phyloP scores from a whole-genome alignment of 2,329 filamentous ascomycete genomes.

The Ophiocordyceps camponoti-leonardi region DNA sequence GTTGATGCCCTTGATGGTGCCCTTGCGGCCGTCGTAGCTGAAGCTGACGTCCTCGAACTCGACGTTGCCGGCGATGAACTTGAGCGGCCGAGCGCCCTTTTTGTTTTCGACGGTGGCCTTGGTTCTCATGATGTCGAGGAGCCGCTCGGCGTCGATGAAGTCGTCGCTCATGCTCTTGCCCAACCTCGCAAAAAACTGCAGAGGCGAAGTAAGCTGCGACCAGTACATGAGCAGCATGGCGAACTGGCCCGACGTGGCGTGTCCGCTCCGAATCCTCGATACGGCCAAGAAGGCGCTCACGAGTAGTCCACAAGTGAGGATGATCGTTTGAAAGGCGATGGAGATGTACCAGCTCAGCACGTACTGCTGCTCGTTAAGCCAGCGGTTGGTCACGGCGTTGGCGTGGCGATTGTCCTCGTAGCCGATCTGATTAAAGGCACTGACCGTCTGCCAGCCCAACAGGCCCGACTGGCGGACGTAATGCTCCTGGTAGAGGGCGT shows the following conservation, averaged over 20 bases:
- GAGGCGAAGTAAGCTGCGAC: slow-evolving; percentile 52
- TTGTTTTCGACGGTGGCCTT: slow-evolving; percentile 37
- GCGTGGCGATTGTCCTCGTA: slow-evolving; percentile 38
- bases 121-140: slow-evolving; percentile 40
- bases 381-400: slow-evolving; percentile 26
- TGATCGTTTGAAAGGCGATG: slow-evolving; percentile 38
- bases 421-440: slow-evolving; percentile 39
- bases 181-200: slow-evolving; percentile 49
- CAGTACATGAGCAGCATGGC: slow-evolving; percentile 58
- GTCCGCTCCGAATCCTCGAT: slow-evolving; percentile 46
- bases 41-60: slow-evolving; percentile 38
- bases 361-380: slow-evolving; percentile 19
- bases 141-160: slow-evolving; percentile 38
- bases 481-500: slow-evolving; percentile 36
- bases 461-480: slow-evolving; percentile 37
- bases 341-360: slow-evolving; percentile 29
- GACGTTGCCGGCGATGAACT: slow-evolving; percentile 33
- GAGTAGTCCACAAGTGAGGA: slow-evolving; percentile 52
- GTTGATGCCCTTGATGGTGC: slow-evolving; percentile 35
- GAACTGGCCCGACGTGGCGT: slow-evolving; percentile 48
- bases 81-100: slow-evolving; percentile 29
- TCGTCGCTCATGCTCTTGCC: slow-evolving; percentile 38
- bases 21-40: slow-evolving; percentile 41
- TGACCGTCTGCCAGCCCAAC: slow-evolving; percentile 41
- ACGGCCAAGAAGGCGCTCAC: slow-evolving; percentile 43